A percentile compares a stretch with the other conserved stretches of the same genome.
phyloP scores from a whole-genome alignment of 2,329 filamentous ascomycete species.

The Curvularia sp. region DNA sequence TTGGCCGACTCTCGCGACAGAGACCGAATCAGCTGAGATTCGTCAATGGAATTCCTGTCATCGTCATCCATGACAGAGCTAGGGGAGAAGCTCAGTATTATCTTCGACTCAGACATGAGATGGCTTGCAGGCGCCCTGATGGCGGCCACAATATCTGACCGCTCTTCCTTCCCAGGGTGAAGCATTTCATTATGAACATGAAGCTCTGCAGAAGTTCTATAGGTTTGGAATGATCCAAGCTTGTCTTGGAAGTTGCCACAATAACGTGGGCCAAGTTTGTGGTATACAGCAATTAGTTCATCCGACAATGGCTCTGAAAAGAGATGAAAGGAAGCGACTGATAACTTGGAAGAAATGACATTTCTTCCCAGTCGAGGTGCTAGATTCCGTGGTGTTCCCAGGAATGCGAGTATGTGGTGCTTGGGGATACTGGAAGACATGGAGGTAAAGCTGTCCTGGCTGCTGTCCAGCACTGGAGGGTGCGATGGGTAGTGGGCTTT shows the following conservation, averaged over 20 bases:
- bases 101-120: constrained; percentile 79
- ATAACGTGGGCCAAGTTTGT: constrained; percentile 87
- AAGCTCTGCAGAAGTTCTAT: constrained; percentile 87
- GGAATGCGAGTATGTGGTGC: constrained; percentile 84
- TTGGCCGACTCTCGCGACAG: constrained; percentile 75
- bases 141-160: constrained; percentile 87
- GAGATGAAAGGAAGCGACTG: constrained; percentile 85
- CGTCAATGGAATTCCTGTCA: constrained; percentile 72
- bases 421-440: constrained; percentile 65
- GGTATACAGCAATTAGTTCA: constrained; percentile 89
- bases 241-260: constrained; percentile 97
- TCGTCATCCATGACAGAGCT: constrained; percentile 81
- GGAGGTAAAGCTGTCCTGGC: constrained; percentile 73
- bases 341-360: constrained; percentile 81
- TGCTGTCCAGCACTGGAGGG: constrained; percentile 69
- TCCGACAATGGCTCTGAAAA: constrained; percentile 89
- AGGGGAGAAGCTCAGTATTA: constrained; percentile 84
- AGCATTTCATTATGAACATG: constrained; percentile 91
- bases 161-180: constrained; percentile 86
- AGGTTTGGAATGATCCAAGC: constrained; percentile 94
- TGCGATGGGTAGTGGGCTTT: constrained; percentile 85
- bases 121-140: constrained; percentile 84
- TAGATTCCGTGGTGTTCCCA: constrained; percentile 90
- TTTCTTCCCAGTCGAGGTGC: constrained; percentile 77
- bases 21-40: constrained; percentile 76